Evolutionary conservation across 2,329 filamentous ascomycete species (phyloP), one percentile per base, ranked within the genome.

Genomic region (Colletotrichum navitas): DNA sequence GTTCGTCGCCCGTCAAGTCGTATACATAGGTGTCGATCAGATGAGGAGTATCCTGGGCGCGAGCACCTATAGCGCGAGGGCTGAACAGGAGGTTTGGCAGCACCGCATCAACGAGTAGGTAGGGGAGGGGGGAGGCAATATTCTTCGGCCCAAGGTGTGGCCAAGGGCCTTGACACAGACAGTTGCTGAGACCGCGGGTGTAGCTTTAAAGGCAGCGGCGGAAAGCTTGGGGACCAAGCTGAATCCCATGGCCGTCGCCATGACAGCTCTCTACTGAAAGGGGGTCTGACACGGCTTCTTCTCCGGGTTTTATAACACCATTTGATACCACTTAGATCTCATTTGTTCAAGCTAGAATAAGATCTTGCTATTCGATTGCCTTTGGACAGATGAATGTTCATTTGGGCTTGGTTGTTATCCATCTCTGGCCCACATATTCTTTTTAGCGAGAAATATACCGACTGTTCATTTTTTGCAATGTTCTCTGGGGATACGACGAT

Each of bases 21-120:
- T 87, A 76, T 82, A 81, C 63, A 81, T 82, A 4, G 80, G 82
- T n/a, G 79, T 82, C 18, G 75, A 79, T 65, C 85, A 87, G 79
- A 86, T 87, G 85, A 79, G 83, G 74, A 79, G 75, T 24, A 81
- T 87, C 63, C 76, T 86, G 54, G 78, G 80, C 39, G 82, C 82
- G 11, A 83, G 83, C 69, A 83, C 83, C 1, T 87, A 82, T 72
- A 81, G 79, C 60, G 83, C 84, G 5, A 79, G 85, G 60, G 77
- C 78, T 7, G 81, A 84, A 75, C 84, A 86, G 76, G 78, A 83
- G 72, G 81, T 85, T 32, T 86, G 84, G 85, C 76, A 80, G 72
- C 85, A 87, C 76, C 77, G 80, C 7, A 81, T 85, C 73, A 85
- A 86, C 66, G 78, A 80, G 54, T 83, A 76, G 29, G n/a, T n/a